Percentiles rank a stretch among this genome's conserved stretches.
phyloP scores from a whole-genome alignment of 768 basidiomycete species.

The Rhodosporidiobolus sp. region DNA sequence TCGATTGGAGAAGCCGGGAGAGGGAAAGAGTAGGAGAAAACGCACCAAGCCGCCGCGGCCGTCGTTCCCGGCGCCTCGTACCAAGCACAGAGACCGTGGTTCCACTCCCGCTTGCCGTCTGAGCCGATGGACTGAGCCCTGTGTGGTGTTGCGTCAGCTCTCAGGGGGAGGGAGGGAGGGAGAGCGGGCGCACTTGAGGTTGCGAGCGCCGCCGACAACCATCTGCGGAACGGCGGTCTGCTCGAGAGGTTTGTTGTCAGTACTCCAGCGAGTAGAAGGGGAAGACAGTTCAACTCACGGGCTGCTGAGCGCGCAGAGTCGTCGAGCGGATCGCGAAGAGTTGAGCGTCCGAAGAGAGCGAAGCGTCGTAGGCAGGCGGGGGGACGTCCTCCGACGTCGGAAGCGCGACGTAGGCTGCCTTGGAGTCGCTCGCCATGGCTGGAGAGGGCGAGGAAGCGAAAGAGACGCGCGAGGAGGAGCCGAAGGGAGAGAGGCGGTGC shows the following conservation, averaged over 20 bases:
- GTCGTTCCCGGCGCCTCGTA: conserved; percentile 17
- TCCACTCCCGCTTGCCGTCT: conserved; percentile 31
- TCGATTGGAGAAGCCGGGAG: neutral
- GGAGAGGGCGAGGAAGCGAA: neutral
- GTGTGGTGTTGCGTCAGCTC: neutral
- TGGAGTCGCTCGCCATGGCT: conserved; percentile 21
- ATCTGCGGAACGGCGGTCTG: conserved; percentile 15
- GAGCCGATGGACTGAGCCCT: conserved; percentile 15
- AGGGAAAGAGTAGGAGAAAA: neutral
- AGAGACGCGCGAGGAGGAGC: neutral
- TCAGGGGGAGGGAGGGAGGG: neutral
- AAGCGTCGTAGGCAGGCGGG: conserved; percentile 16
- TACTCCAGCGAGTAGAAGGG: rapidly evolving
- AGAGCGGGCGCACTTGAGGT: conserved; percentile 13
- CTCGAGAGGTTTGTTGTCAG: neutral
- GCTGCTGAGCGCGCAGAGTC: neutral
- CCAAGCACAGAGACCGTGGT: conserved; percentile 24
- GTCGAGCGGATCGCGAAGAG: neutral
- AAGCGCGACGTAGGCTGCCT: conserved; percentile 1
- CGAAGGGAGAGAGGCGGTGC: too few relatives aligned
- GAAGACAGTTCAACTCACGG: neutral
- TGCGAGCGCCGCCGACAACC: conserved; percentile 19
- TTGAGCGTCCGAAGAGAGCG: neutral
- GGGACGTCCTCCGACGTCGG: neutral
- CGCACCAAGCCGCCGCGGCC: conserved; percentile 11